Conservation (phyloP, 768 basidiomycete species). For the Hygrocybe coccinea region DNA sequence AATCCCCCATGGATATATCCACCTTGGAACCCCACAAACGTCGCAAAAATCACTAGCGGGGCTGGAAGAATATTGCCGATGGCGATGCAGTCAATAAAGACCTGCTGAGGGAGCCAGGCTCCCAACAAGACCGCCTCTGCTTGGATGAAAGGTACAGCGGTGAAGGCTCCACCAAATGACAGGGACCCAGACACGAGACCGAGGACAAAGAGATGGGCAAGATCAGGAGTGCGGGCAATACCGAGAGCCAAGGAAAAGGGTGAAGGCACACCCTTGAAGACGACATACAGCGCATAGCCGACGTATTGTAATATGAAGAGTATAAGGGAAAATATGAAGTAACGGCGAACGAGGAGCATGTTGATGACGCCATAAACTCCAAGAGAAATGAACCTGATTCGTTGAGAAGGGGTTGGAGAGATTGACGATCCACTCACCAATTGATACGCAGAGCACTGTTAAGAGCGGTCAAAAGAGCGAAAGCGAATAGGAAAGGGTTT, state of each 20-base stretch:
- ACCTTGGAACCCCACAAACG: slow-evolving; percentile 6
- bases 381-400: slow-evolving; percentile 1
- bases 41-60: slow-evolving; percentile 3
- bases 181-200: background rate
- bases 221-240: background rate
- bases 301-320: slow-evolving; percentile 7
- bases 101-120: background rate
- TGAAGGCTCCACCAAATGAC: slow-evolving; percentile 2
- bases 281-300: slow-evolving; percentile 2
- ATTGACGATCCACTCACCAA: slow-evolving; percentile 1
- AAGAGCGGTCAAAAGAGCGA: background rate
- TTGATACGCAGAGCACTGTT: slow-evolving; percentile 5
- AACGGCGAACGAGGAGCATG: background rate
- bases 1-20: background rate
- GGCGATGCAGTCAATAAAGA: slow-evolving; percentile 7
- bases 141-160: background rate
- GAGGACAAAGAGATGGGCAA: slow-evolving; percentile 1
- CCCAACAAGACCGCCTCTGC: slow-evolving; percentile 2
- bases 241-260: slow-evolving; percentile 5
- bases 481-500: slow-evolving; percentile 3
- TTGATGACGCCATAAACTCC: slow-evolving; percentile 6
- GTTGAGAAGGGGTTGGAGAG: background rate
- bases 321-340: background rate
- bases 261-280: slow-evolving; percentile 4
- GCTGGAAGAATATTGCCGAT: slow-evolving; percentile 1